A percentile compares a stretch with the other conserved stretches of the same genome.
phyloP scores from a whole-genome alignment of 2,329 filamentous ascomycete genomes.

The Tetracladium maxilliforme region DNA sequence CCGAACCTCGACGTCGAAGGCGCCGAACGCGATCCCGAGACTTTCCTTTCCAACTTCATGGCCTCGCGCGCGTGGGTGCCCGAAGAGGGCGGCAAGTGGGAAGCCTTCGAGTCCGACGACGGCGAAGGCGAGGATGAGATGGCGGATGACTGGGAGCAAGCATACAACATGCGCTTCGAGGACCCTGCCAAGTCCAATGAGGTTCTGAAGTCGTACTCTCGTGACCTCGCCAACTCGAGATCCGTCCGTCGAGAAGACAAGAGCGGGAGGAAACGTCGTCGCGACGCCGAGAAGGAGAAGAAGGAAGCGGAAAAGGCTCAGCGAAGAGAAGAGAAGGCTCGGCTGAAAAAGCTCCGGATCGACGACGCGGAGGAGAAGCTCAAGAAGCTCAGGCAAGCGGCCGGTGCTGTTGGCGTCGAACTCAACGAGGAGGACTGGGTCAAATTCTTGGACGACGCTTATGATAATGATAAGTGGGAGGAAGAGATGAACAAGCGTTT shows the following conservation, averaged over 20 bases:
- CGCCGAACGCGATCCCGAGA: conserved; percentile 82
- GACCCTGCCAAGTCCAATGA: conserved; percentile 82
- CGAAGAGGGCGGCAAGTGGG: conserved; percentile 47
- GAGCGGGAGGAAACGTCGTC: conserved; percentile 59
- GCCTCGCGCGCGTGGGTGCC: conserved; percentile 81
- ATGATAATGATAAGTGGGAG: conserved; percentile 84
- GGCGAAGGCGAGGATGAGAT: conserved; percentile 51
- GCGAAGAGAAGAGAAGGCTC: conserved; percentile 66
- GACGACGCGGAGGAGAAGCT: conserved; percentile 84
- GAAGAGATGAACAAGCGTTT: conserved; percentile 79
- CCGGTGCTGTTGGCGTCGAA: conserved; percentile 55
- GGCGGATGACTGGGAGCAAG: conserved; percentile 79
- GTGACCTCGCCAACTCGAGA: conserved; percentile 67
- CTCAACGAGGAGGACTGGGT: conserved; percentile 70
- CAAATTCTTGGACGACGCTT: conserved; percentile 71
- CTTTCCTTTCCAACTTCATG: conserved; percentile 90
- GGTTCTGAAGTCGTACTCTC: conserved; percentile 73
- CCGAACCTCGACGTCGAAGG: conserved; percentile 51
- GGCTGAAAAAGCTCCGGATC: conserved; percentile 74
- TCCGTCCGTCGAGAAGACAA: conserved; percentile 77
- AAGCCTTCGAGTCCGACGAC: conserved; percentile 86
- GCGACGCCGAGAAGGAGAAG: conserved; percentile 63
- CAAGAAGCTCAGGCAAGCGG: conserved; percentile 75
- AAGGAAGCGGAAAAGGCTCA: conserved; percentile 68
- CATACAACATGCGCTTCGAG: conserved; percentile 94